Percentiles rank a stretch among this genome's conserved stretches.
These are phyloP conservation scores for Aspergillus neotritici DNA, from an alignment of 2,329 filamentous ascomycete species.

Conservation along the genomic window DNA sequence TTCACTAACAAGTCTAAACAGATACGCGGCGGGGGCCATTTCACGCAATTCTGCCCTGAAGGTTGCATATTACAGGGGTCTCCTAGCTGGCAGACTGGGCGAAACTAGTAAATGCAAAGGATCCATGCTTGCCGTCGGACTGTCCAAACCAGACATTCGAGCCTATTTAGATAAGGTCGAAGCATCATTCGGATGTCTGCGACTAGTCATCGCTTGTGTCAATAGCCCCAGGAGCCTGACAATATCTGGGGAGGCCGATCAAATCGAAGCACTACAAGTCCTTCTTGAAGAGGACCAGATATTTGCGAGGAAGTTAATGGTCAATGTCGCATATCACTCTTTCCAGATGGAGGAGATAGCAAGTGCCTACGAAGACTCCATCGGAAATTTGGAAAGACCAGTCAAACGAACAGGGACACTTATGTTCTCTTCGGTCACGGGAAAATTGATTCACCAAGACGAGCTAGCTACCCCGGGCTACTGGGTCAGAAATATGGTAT, in stretches of 20 bases:
- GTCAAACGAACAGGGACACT: slow-evolving; percentile 45
- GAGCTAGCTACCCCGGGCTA: slow-evolving; percentile 11
- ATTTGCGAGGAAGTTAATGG: background rate
- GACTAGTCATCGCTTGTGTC: background rate
- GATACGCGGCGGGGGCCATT: background rate
- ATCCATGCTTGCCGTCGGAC: background rate
- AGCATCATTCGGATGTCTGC: too few species aligned
- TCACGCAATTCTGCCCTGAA: background rate
- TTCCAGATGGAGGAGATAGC: background rate
- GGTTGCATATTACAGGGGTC: background rate
- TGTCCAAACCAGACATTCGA: background rate
- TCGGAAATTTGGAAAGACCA: slow-evolving; percentile 35
- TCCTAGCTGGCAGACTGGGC: background rate
- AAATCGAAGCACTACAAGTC: background rate
- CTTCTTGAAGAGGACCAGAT: background rate
- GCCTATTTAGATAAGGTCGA: background rate
- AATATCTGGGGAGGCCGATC: background rate
- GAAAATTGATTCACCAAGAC: slow-evolving; percentile 2
- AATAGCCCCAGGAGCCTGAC: slow-evolving; percentile 3
- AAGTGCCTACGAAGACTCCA: background rate
- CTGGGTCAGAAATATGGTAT: slow-evolving; percentile 25
- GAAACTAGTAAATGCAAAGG: background rate
- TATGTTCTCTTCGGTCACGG: slow-evolving; percentile 17
- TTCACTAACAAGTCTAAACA: background rate
- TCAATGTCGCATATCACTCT: slow-evolving; percentile 2